Base-by-base conservation (phyloP, 257 asterid genomes). In the Lantana camara region DNA sequence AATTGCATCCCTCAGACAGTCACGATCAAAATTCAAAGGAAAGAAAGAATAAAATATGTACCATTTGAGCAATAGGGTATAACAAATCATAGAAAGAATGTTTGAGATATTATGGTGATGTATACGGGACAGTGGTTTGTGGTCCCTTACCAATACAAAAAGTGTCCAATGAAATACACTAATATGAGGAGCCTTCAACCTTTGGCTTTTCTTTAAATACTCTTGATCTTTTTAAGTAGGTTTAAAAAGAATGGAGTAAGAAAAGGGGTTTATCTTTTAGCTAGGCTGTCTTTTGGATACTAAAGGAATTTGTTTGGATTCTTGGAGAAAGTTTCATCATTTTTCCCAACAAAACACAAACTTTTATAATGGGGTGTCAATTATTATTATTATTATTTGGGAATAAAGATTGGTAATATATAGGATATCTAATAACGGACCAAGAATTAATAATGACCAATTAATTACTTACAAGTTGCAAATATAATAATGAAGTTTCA, bases 81-180 rank as follows among this genome's bases (percentile, higher is more conserved):
- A 19, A 8, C 20, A 38, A 48, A 52, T 65, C 22, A 65, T 44
- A 57, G 72, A 42, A 58, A 41, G 5, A 27, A 48, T 59, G 66
- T 59, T 65, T 65, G 75, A 70, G 53, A 58, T 27, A 41, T 49
- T 37, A 65, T 72, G 23, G 42, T 59, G 68, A n/a, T n/a, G 21
- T 51, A 38, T 0, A 47, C 19, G 58, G 51, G 34, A 35, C 60
- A 56, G 34, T 41, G 59, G 41, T 7, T 48, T 53, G 64, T 41
- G 73, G 71, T 61, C 74, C 78, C 54, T 44, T 6, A 46, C 24
- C 45, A 16, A n/a, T n/a, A 34, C 35, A 49, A 47, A 35, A 24
- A 51, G 51, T 54, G 48, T 51, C 12, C 48, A 67, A 3, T n/a
- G 42, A 58, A 24, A 42, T 59, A 51, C 32, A 69, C 41, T 52